These are phyloP conservation scores for Debaryomycetaceae sp. DNA, from an alignment of 1,139 yeast species.

Conservation along the genomic window DNA sequence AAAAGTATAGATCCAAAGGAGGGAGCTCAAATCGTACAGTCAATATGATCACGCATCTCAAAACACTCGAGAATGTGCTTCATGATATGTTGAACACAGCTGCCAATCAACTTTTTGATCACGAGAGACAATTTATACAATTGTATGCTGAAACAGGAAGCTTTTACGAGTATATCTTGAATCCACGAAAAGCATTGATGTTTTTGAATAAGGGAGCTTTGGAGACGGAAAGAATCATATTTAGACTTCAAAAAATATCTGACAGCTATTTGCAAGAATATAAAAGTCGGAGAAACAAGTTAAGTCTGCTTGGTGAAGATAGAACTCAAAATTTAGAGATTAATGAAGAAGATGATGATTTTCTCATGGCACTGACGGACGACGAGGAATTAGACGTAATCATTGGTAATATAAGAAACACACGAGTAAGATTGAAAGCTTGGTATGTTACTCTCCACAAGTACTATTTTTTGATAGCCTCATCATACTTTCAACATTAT, in stretches of 20 bases:
- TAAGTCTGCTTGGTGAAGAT: background rate
- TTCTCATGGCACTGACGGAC: conserved; percentile 15
- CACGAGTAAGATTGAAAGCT: conserved; percentile 31
- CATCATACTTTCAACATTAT: conserved; percentile 68
- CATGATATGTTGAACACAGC: conserved; percentile 58
- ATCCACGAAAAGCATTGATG: conserved; percentile 48
- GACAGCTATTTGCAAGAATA: conserved; percentile 13
- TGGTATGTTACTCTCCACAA: conserved; percentile 70
- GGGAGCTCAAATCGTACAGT: conserved; percentile 10
- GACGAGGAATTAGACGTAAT: conserved; percentile 18
- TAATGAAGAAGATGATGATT: conserved; percentile 15
- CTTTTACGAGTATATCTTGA: conserved; percentile 50
- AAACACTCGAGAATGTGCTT: conserved; percentile 68
- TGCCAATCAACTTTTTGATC: conserved; percentile 41
- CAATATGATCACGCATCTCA: conserved; percentile 32
- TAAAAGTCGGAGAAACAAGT: conserved; percentile 7
- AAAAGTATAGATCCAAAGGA: conserved; percentile 23
- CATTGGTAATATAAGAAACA: conserved; percentile 21
- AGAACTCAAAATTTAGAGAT: conserved; percentile 4
- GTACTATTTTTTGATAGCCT: conserved; percentile 73
- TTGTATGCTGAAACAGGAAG: conserved; percentile 57
- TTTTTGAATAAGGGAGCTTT: conserved; percentile 39
- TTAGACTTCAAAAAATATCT: conserved; percentile 18
- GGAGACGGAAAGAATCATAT: conserved; percentile 28
- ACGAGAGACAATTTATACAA: conserved; percentile 48